Evolutionary conservation across 805 yeast genomes (phyloP).

Genomic region (Ogataea parapolymorpha): DNA sequence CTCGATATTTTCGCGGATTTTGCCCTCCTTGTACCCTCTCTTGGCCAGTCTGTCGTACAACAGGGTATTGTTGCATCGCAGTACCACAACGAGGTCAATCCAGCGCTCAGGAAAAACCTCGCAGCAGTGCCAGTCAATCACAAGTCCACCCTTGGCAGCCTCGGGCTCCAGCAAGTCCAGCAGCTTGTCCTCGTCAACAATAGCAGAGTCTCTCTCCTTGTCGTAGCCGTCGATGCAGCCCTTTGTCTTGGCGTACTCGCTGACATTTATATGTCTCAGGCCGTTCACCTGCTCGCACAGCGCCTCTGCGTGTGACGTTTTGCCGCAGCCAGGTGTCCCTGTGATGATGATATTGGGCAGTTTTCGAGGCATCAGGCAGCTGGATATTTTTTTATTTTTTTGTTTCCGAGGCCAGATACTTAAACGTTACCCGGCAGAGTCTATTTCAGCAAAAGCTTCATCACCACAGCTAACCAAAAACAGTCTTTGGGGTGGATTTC

Average conservation of each 20-base stretch:
- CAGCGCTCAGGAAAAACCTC: slow-evolving; percentile 91
- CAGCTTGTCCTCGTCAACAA: slow-evolving; percentile 89
- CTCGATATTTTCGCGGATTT: slow-evolving; percentile 88
- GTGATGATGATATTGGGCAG: slow-evolving; percentile 82
- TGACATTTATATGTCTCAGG: slow-evolving; percentile 58
- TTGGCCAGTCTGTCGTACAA: slow-evolving; percentile 72
- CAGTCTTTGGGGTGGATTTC: neutral
- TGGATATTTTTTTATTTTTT: neutral
- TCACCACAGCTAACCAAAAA: neutral
- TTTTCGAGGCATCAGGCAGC: slow-evolving; percentile 24
- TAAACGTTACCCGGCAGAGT: slow-evolving; percentile 4
- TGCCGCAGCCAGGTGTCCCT: slow-evolving; percentile 94
- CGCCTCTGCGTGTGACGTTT: slow-evolving; percentile 63
- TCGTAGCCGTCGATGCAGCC: slow-evolving; percentile 82
- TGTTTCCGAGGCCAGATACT: neutral
- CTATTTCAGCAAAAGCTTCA: slow-evolving; percentile 6
- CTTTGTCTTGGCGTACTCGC: slow-evolving; percentile 76
- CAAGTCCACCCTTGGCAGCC: slow-evolving; percentile 78
- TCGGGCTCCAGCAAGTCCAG: slow-evolving; percentile 78
- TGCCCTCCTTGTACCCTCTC: slow-evolving; percentile 76
- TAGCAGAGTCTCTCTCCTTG: slow-evolving; percentile 75
- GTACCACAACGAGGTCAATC: slow-evolving; percentile 88
- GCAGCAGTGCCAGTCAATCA: slow-evolving; percentile 97
- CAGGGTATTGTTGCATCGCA: slow-evolving; percentile 69
- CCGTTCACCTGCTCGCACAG: slow-evolving; percentile 51